Evolutionary conservation across 2,329 filamentous ascomycete species (phyloP).

Genomic region (Fusarium sp.): DNA sequence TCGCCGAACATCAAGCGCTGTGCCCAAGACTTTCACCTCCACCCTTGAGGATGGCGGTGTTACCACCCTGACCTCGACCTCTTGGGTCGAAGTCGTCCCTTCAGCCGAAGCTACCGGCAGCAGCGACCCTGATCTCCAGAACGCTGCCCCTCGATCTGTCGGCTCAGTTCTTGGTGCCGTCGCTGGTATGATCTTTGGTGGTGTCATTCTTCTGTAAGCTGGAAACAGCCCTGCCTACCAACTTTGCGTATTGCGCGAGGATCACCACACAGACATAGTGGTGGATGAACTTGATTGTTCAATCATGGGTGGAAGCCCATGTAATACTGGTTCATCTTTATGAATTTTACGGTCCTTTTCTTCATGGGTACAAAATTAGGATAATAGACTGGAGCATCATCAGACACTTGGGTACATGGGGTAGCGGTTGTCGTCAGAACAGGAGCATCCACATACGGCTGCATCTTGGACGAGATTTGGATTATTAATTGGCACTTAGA

Average conservation of each 20-base stretch:
- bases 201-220: slow-evolving; percentile 45
- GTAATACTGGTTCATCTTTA: slow-evolving; percentile 32
- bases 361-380: slow-evolving; percentile 34
- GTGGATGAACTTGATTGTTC: slow-evolving; percentile 1
- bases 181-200: slow-evolving; percentile 46
- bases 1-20: slow-evolving; percentile 50
- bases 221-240: neutral
- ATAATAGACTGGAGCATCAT: slow-evolving; percentile 42
- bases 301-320: slow-evolving; percentile 1
- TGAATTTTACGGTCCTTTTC: slow-evolving; percentile 45
- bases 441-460: slow-evolving; percentile 30
- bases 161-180: slow-evolving; percentile 43
- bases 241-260: neutral
- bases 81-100: slow-evolving; percentile 59
- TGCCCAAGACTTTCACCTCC: slow-evolving; percentile 58
- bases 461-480: slow-evolving; percentile 26
- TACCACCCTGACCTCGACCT: slow-evolving; percentile 61
- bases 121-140: slow-evolving; percentile 53
- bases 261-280: slow-evolving; percentile 8
- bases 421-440: slow-evolving; percentile 28
- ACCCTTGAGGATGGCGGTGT: slow-evolving; percentile 58
- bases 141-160: slow-evolving; percentile 47
- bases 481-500: slow-evolving; percentile 36
- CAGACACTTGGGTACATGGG: slow-evolving; percentile 36
- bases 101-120: slow-evolving; percentile 45